A percentile compares a stretch with the other conserved stretches of the same genome.
phyloP scores from a whole-genome alignment of 768 basidiomycete genomes.

The Russula ochroleuca region DNA sequence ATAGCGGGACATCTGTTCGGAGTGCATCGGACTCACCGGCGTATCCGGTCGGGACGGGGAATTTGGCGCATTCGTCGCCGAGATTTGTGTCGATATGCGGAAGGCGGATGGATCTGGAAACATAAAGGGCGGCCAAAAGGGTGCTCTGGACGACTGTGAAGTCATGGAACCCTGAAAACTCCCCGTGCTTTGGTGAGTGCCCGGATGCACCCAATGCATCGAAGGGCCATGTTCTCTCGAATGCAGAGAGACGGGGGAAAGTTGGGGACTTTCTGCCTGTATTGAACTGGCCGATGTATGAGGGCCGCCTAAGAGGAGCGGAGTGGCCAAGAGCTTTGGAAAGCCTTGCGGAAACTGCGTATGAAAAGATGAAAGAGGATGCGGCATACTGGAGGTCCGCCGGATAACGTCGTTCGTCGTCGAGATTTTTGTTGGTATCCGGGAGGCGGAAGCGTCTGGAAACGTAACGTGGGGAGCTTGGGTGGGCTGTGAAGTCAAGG shows the following conservation, averaged over 20 bases:
- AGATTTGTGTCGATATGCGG: background rate
- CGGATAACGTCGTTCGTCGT: background rate
- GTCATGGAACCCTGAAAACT: background rate
- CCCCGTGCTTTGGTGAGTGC: background rate
- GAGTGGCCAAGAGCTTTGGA: no score
- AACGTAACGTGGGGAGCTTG: background rate
- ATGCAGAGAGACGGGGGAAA: no score
- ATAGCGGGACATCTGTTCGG: slow-evolving; percentile 18
- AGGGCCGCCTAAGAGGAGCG: no score
- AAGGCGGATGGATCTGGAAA: background rate
- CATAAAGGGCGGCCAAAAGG: no score
- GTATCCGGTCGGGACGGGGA: background rate
- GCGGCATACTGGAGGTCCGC: background rate
- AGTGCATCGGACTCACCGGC: slow-evolving; percentile 3
- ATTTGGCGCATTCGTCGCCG: background rate
- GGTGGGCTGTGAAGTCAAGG: background rate
- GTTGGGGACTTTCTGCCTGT: background rate
- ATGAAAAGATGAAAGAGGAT: no score
- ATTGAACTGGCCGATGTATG: no score
- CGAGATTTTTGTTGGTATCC: background rate
- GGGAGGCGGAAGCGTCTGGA: background rate
- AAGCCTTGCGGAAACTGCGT: no score
- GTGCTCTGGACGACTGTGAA: background rate
- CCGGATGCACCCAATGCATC: no score
- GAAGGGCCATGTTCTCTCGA: no score